These are phyloP conservation scores for Populus pruinosa DNA, from an alignment of 345 rosid species.

Conservation along the genomic window DNA sequence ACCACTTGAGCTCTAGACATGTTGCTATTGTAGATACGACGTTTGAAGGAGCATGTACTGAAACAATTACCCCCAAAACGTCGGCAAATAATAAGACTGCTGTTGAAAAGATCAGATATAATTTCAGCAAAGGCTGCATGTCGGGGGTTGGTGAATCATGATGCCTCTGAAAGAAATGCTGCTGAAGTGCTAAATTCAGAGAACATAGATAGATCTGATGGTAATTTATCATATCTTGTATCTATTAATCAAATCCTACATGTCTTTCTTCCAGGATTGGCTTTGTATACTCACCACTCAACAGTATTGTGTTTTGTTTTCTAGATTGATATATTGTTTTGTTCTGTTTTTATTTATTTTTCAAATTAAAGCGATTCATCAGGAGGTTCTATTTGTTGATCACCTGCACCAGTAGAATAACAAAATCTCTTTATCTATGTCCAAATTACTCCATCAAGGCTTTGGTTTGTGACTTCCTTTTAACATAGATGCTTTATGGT, in stretches of 20 bases:
- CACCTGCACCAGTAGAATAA: background rate
- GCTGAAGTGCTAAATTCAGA: slow-evolving; percentile 23
- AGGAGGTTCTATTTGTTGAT: background rate
- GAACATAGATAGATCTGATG: slow-evolving; percentile 28
- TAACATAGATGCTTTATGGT: too few species aligned
- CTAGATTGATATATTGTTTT: background rate
- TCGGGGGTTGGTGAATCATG: slow-evolving; percentile 27
- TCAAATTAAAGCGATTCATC: background rate
- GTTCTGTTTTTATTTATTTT: background rate
- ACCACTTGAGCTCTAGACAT: background rate
- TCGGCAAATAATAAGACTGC: slow-evolving; percentile 68
- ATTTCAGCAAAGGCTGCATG: slow-evolving; percentile 52
- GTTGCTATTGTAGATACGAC: slow-evolving; percentile 64
- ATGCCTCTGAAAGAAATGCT: slow-evolving; percentile 32
- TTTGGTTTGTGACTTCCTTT: too few species aligned
- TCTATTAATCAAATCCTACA: background rate
- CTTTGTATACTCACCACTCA: background rate
- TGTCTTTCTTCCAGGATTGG: background rate
- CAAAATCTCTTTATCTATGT: background rate
- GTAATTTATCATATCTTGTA: slow-evolving; percentile 27
- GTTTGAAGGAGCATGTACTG: slow-evolving; percentile 86
- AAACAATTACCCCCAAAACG: slow-evolving; percentile 89
- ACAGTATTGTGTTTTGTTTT: slow-evolving; percentile 8
- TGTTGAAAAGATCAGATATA: slow-evolving; percentile 68
- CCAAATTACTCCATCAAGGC: background rate